These are phyloP conservation scores for Xylaria sp. DNA, from an alignment of 2,329 filamentous ascomycete genomes.

Conservation along the genomic window DNA sequence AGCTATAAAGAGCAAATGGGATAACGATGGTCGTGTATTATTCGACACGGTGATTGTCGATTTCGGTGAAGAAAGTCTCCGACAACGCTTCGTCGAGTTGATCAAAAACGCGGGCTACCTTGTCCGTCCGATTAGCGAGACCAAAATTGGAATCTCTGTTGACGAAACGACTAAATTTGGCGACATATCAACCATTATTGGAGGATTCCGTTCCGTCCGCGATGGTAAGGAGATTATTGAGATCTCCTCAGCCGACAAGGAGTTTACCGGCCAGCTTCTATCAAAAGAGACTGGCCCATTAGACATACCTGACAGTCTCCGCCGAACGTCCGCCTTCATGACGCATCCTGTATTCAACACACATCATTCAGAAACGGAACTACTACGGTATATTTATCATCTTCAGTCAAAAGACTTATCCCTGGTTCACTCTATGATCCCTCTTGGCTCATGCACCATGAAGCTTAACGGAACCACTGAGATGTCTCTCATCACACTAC, in stretches of 20 bases:
- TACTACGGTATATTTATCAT: constrained; percentile 92
- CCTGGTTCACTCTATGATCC: constrained; percentile 96
- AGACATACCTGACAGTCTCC: constrained; percentile 69
- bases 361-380: constrained; percentile 93
- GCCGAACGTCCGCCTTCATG: constrained; percentile 79
- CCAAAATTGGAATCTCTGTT: constrained; percentile 77
- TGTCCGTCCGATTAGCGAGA: constrained; percentile 70
- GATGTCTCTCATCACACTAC: constrained; percentile 87
- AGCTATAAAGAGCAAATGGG: constrained; percentile 68
- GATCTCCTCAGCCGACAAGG: neutral
- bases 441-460: constrained; percentile 97
- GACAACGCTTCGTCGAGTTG: constrained; percentile 63
- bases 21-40: constrained; percentile 66
- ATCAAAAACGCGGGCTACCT: constrained; percentile 66
- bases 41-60: constrained; percentile 86
- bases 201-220: constrained; percentile 31
- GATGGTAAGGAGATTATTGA: constrained; percentile 1
- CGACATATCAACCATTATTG: constrained; percentile 53
- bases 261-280: constrained; percentile 51
- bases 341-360: constrained; percentile 95
- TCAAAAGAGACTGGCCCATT: constrained; percentile 50
- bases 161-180: constrained; percentile 77
- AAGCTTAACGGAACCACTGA: constrained; percentile 95
- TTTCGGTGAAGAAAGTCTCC: constrained; percentile 58
- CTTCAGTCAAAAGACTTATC: constrained; percentile 95